Percentiles rank a stretch among this genome's conserved stretches.
phyloP scores from a whole-genome alignment of 2,329 filamentous ascomycete genomes.

The Chrysoporthe cubensis region DNA sequence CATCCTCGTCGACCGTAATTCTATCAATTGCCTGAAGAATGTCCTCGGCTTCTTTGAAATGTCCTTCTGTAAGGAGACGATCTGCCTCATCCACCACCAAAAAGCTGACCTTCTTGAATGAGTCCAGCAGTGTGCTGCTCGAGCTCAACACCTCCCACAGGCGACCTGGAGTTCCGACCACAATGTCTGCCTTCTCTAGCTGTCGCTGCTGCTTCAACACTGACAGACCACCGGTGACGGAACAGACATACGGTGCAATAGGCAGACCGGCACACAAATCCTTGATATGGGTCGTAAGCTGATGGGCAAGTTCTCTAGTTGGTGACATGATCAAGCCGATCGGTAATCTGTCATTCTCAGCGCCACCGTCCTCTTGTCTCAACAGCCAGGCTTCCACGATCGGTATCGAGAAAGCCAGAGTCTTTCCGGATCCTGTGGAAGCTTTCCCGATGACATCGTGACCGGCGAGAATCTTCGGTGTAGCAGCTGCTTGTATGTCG shows the following conservation, averaged over 20 bases:
- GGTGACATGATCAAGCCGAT: slow-evolving; percentile 85
- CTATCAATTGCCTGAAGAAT: slow-evolving; percentile 82
- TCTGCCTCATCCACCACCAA: slow-evolving; percentile 95
- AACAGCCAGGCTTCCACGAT: slow-evolving; percentile 82
- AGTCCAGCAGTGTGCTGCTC: slow-evolving; percentile 68
- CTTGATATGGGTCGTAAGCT: slow-evolving; percentile 81
- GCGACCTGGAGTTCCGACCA: slow-evolving; percentile 91
- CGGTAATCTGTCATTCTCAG: slow-evolving; percentile 51
- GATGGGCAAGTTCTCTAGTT: slow-evolving; percentile 91
- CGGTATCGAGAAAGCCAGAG: slow-evolving; percentile 90
- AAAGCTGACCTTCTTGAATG: slow-evolving; percentile 76
- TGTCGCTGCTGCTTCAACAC: slow-evolving; percentile 94
- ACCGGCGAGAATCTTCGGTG: slow-evolving; percentile 80
- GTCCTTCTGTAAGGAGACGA: slow-evolving; percentile 84
- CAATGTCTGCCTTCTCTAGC: slow-evolving; percentile 81
- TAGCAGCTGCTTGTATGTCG: slow-evolving; percentile 75
- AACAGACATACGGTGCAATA: slow-evolving; percentile 74
- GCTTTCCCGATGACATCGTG: slow-evolving; percentile 96
- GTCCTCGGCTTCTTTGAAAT: slow-evolving; percentile 92
- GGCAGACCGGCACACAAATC: slow-evolving; percentile 68
- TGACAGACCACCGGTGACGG: slow-evolving; percentile 88
- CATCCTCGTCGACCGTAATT: slow-evolving; percentile 63
- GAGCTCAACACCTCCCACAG: slow-evolving; percentile 92
- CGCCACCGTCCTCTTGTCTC: slow-evolving; percentile 42
- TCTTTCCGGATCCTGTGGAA: slow-evolving; percentile 95